Conservation (phyloP, 352 stramenopile genomes). For the Pythium coloratum region DNA sequence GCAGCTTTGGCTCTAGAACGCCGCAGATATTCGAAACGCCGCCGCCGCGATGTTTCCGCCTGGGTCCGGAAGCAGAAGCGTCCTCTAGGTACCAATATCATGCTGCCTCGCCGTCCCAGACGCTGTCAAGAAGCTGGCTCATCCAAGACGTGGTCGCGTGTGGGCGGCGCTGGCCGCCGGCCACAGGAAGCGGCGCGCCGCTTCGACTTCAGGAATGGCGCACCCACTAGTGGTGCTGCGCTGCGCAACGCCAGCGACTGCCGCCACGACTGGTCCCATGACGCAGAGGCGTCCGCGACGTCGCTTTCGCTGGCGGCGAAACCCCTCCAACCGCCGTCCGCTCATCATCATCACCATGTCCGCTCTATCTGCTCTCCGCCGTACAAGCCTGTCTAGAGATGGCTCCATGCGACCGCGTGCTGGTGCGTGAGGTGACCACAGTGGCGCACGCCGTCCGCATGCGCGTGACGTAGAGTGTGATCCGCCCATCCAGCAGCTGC, state of each 20-base stretch:
- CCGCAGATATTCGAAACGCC: neutral
- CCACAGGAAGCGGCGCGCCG: neutral
- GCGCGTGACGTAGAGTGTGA: neutral
- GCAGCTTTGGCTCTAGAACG: neutral
- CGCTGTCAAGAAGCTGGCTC: neutral
- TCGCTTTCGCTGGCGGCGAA: neutral
- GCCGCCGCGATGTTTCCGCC: neutral
- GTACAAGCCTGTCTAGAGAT: too few relatives aligned
- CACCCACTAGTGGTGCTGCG: neutral
- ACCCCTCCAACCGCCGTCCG: neutral
- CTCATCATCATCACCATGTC: neutral
- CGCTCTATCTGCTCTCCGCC: too few relatives aligned
- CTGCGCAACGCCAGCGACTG: neutral
- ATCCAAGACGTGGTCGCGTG: neutral
- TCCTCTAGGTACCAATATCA: slow-evolving; percentile 1
- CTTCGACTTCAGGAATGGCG: neutral
- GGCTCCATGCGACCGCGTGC: neutral
- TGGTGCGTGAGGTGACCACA: neutral
- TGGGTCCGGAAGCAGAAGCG: neutral
- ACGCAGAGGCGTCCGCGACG: neutral
- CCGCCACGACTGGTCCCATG: neutral
- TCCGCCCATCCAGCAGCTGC: neutral
- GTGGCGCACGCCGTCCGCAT: neutral
- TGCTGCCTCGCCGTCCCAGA: neutral
- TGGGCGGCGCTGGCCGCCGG: neutral